Conservation (phyloP, 805 yeast species). For the Candida gorgasii region DNA sequence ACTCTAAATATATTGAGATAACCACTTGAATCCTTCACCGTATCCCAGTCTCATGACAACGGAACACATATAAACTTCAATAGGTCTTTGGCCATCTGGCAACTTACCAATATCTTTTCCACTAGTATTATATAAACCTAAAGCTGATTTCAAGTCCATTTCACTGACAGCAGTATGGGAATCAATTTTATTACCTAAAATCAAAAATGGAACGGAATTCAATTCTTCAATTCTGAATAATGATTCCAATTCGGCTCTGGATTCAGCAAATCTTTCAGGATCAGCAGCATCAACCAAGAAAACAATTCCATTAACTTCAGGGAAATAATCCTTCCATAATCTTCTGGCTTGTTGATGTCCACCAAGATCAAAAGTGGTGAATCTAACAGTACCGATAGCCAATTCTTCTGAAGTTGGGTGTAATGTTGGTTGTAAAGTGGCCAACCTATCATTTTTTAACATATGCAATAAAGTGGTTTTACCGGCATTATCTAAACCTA, state of each 20-base stretch:
- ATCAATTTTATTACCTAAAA: constrained; percentile 96
- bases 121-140: constrained; percentile 81
- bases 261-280: constrained; percentile 91
- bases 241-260: constrained; percentile 92
- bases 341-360: constrained; percentile 99
- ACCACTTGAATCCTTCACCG: constrained; percentile 98
- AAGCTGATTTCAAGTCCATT: constrained; percentile 86
- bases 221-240: constrained; percentile 92
- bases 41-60: constrained; percentile 99
- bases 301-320: constrained; percentile 97
- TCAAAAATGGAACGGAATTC: constrained; percentile 82
- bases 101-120: constrained; percentile 74
- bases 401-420: constrained; percentile 99
- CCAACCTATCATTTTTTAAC: constrained; percentile 88
- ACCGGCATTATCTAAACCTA: constrained; percentile 51
- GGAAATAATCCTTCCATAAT: constrained; percentile 99
- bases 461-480: constrained; percentile 48
- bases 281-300: constrained; percentile 97
- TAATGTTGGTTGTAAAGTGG: constrained; percentile 95
- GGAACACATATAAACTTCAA: constrained; percentile 96
- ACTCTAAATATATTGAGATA: constrained; percentile 85
- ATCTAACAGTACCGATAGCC: constrained; percentile 93
- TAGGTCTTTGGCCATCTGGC: constrained; percentile 78
- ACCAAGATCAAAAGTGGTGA: constrained; percentile 97
- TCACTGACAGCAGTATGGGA: constrained; percentile 92